These are phyloP conservation scores for Neurospora sp. DNA, from an alignment of 495 filamentous ascomycete genomes.

Conservation along the genomic window DNA sequence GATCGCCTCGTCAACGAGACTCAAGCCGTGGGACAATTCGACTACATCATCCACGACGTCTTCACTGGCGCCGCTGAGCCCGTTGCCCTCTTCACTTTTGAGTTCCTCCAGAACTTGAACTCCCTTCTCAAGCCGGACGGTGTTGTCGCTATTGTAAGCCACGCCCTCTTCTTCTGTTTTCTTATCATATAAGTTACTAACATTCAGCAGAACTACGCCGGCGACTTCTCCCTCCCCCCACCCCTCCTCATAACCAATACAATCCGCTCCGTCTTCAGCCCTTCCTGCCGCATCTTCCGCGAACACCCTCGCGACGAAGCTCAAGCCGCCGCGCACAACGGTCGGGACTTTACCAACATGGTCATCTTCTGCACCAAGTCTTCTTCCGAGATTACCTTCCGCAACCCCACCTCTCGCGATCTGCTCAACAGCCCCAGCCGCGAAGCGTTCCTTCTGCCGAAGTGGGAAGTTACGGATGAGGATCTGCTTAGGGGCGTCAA, in stretches of 20 bases:
- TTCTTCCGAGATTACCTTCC: constrained; percentile 46
- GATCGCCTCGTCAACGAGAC: constrained; percentile 31
- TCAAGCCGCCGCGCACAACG: constrained; percentile 25
- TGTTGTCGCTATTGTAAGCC: constrained; percentile 72
- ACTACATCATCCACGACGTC: constrained; percentile 97
- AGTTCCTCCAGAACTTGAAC: constrained; percentile 62
- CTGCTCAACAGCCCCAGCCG: constrained; percentile 62
- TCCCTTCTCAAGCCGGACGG: constrained; percentile 65
- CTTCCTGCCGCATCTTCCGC: constrained; percentile 65
- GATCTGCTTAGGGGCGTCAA: constrained; percentile 1
- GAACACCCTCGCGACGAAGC: constrained; percentile 50
- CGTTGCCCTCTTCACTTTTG: constrained; percentile 71
- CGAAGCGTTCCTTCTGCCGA: constrained; percentile 57
- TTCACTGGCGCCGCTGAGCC: constrained; percentile 96
- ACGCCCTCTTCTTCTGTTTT: no score
- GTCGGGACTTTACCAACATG: constrained; percentile 80
- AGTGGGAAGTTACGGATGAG: constrained; percentile 55
- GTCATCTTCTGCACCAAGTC: constrained; percentile 62
- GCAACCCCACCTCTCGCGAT: constrained; percentile 55
- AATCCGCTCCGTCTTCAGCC: constrained; percentile 60
- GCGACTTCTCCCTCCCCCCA: constrained; percentile 66
- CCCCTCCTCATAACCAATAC: constrained; percentile 63
- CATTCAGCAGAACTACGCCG: constrained; percentile 66
- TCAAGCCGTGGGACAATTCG: constrained; percentile 43
- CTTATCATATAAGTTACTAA: no score